Base-by-base conservation (phyloP, 176 grass and related monocot genomes). In the Areca catechu region DNA sequence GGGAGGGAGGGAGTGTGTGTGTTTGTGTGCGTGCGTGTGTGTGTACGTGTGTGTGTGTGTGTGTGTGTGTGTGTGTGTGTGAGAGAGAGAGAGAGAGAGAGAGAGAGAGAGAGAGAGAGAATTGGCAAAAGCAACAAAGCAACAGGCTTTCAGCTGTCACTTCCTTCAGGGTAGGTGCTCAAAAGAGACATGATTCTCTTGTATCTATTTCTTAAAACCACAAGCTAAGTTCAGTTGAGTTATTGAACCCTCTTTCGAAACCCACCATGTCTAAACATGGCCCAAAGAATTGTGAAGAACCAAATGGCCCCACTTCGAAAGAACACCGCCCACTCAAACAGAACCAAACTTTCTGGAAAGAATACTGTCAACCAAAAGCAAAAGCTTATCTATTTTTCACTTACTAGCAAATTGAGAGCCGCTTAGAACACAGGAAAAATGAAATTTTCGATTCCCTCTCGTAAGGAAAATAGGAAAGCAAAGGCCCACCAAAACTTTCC, bases 271-370 rank as follows among this genome's bases (percentile, higher is more conserved):
- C 63, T 59, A 61, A 85, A 12, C 7, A 43, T 12, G 9, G 7
- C 10, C 34, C 34, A 43, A 43, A 43, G 34, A 43, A 43, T 43
- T 43, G 27, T 43, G 9, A 43, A 43, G 34, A n/a, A n/a, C n/a
- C 5, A 16, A 66, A 50, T 3, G 24, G 9, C 34, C 7, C 30
- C 76, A 75, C 61, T 75, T 60, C 54, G 37, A 84, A 96, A 79
- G 77, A 82, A 73, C 4, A 78, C 80, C 24, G 15, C 50, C 49
- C 55, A 65, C 69, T 81, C 70, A 65, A 75, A 89, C 69, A 23
- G 51, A 71, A 54, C 3, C 49, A 55, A 15, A 61, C 16, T 71
- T 62, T 72, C 49, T 58, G 27, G 24, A 43, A 65, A 14, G 48
- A 16, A 20, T 9, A 25, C 61, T 49, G 48, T 22, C 12, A 24